These are phyloP conservation scores for Primulina eburnea DNA, from an alignment of 257 asterid species.

Conservation along the genomic window DNA sequence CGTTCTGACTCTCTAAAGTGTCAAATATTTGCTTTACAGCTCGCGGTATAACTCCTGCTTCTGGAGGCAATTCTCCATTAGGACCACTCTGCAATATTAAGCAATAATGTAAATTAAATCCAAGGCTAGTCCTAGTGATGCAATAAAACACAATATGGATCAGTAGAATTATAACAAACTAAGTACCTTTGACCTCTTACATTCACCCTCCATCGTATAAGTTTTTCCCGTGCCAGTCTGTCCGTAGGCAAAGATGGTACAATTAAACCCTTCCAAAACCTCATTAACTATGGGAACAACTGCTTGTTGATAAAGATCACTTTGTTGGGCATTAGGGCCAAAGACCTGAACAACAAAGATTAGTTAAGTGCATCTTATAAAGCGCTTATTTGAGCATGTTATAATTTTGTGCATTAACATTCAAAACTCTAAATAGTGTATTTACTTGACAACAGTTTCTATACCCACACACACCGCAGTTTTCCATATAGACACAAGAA, in stretches of 20 bases:
- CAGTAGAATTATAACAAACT: not conserved
- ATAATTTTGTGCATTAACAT: not conserved
- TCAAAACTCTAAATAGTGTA: too few species aligned
- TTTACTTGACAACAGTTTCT: not conserved
- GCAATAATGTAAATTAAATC: not conserved
- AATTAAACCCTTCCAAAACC: conserved; percentile 83
- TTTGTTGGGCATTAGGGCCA: conserved; percentile 81
- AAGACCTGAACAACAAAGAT: conserved; percentile 49
- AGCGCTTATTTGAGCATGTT: conserved; percentile 59
- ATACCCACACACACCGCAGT: not conserved
- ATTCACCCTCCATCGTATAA: conserved; percentile 90
- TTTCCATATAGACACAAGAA: not conserved
- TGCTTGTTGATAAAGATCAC: conserved; percentile 76
- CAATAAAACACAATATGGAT: not conserved
- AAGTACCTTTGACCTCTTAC: conserved; percentile 74
- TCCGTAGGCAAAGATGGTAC: conserved; percentile 92
- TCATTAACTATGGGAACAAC: conserved; percentile 79
- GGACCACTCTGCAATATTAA: conserved; percentile 51
- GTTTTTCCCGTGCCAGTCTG: conserved; percentile 96
- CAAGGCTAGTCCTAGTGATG: not conserved
- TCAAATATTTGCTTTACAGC: conserved; percentile 83
- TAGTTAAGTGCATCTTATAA: conserved; percentile 69
- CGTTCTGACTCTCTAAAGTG: conserved; percentile 76
- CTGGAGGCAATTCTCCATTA: conserved; percentile 74
- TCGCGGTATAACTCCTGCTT: conserved; percentile 85